phyloP scores from a whole-genome alignment of 148 eudicot species.

The Silene uniflora region DNA sequence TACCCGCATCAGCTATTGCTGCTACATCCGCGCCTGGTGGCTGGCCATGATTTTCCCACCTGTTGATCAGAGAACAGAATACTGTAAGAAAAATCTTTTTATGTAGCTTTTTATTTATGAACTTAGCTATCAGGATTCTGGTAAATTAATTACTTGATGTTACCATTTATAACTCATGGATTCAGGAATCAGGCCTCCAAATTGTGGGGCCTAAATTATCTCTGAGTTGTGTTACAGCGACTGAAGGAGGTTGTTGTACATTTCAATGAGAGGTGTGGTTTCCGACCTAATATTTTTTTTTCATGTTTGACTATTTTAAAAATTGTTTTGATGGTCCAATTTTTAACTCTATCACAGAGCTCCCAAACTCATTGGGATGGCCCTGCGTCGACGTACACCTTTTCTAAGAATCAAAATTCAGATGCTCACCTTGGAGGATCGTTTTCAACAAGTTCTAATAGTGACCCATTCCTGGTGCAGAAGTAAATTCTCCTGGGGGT shows the following conservation, averaged over 20 bases:
- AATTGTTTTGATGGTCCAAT: not conserved
- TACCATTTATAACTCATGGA: not conserved
- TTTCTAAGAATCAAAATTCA: not conserved
- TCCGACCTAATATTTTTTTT: not conserved
- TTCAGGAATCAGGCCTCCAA: not conserved
- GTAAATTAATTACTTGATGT: not conserved
- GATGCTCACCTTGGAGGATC: conserved; percentile 65
- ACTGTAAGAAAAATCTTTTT: not conserved
- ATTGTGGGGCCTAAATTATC: not conserved
- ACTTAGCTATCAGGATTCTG: not conserved
- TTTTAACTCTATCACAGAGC: not conserved
- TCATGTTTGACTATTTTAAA: not conserved
- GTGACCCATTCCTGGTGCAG: conserved; percentile 68
- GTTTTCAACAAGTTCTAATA: conserved; percentile 51
- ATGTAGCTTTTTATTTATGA: not conserved
- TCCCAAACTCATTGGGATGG: not conserved
- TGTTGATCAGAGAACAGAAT: conserved; percentile 19
- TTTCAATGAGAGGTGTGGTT: not conserved
- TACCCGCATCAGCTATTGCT: conserved; percentile 66
- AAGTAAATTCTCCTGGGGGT: conserved; percentile 65
- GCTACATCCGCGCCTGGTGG: conserved; percentile 91
- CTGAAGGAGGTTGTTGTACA: too few species aligned
- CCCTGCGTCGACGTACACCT: not conserved
- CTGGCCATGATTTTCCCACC: conserved; percentile 70
- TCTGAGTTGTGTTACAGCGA: not conserved